Base-by-base conservation (phyloP, 768 basidiomycete genomes). In the Collybiopsis luxurians region DNA sequence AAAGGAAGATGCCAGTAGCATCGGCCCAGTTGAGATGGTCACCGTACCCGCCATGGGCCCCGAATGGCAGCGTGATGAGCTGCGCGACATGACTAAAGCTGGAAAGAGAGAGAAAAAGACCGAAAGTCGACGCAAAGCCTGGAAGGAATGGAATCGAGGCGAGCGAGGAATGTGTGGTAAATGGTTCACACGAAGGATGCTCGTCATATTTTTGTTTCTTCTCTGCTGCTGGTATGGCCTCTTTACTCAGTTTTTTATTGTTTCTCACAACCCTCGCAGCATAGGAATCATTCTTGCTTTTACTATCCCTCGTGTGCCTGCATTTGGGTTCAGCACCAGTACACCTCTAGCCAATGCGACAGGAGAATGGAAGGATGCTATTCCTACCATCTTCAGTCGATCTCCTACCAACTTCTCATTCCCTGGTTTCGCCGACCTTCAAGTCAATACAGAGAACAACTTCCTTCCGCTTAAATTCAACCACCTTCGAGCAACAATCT, bases 31-130 rank as follows among this genome's bases (percentile, higher is more conserved):
- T 23, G 95, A 98, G 71, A 78, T 95, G 69, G 88, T 96, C 43
- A 96, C 95, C 0, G 92, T 97, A 0, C 95, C 95, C 2, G 90
- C 90, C 2, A 78, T 98, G 2, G 95, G 95, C 19, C 75, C 95
- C 0, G 95, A 98, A 73, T 98, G 95, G 95, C 81, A 81, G 24
- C 84, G 85, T 49, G 74, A 80, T 19, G 95, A 98, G 68, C 71
- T 97, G 69, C 81, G 79, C 47, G 80, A 81, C 36, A 89, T 92
- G 82, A 89, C 88, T 1, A 88, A 86, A 64, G 73, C 84, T 2
- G 90, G 83, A 4, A 82, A 81, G 66, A 76, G 80, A 27, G 87
- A 92, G 69, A 75, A 80, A 49, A 83, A 83, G 66, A 65, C 73
- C 13, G 83, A 84, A 47, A 66, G 72, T 47, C 77, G 84, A 56